These are phyloP conservation scores for Magnaporthales sp. DNA, from an alignment of 2,329 filamentous ascomycete genomes.

Conservation along the genomic window DNA sequence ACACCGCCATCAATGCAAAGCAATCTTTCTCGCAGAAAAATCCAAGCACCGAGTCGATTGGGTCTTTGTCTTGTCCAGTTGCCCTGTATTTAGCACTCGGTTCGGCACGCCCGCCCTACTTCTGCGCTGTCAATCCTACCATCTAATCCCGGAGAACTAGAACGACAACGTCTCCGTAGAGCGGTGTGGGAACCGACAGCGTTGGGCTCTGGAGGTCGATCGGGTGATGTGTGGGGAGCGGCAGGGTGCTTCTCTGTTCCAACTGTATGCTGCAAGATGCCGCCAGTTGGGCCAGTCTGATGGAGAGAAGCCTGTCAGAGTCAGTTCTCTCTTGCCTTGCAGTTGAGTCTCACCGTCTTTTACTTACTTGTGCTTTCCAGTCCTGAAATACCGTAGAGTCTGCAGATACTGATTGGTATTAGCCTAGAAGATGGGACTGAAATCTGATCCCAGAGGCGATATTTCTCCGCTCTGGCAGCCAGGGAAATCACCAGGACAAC, in stretches of 20 bases:
- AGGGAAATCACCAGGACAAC: neutral
- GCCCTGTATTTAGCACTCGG: neutral
- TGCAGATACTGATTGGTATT: neutral
- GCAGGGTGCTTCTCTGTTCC: neutral
- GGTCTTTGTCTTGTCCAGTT: neutral
- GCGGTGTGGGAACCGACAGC: neutral
- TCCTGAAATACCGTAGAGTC: neutral
- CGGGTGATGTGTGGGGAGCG: neutral
- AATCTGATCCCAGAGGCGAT: no score
- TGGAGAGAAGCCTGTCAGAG: neutral
- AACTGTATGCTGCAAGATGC: neutral
- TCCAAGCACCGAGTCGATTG: neutral
- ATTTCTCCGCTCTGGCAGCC: no score
- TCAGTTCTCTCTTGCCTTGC: neutral
- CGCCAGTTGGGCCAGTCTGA: neutral
- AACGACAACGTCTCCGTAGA: neutral
- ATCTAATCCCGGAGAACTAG: neutral
- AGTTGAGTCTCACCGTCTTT: neutral
- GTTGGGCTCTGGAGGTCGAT: neutral
- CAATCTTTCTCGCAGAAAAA: neutral
- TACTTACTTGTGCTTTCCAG: neutral
- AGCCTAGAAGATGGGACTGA: neutral
- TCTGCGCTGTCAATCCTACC: neutral
- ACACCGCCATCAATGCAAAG: neutral
- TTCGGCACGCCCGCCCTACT: neutral